Conservation (phyloP, 768 basidiomycete genomes). For the Pleurotus tuber-regium region DNA sequence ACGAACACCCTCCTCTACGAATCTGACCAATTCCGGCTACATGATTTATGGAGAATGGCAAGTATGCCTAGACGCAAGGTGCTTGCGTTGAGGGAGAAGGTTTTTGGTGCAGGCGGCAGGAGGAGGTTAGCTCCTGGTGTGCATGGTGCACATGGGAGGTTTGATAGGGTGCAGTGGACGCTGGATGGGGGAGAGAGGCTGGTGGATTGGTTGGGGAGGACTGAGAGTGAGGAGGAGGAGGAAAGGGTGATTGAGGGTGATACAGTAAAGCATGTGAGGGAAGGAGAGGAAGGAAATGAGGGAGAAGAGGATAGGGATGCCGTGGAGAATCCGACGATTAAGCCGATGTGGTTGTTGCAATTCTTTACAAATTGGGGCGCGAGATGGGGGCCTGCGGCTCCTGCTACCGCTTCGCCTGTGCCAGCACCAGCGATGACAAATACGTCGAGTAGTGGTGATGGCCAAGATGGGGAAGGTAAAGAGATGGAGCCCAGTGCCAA, state of each 20-base stretch:
- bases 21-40: conserved; percentile 62
- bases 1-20: conserved; percentile 71
- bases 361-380: conserved; percentile 80
- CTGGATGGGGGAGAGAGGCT: conserved; percentile 59
- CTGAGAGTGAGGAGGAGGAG: conserved; percentile 76
- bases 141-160: conserved; percentile 56
- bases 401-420: neutral
- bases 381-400: conserved; percentile 46
- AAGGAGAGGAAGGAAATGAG: neutral
- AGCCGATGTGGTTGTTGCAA: conserved; percentile 73
- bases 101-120: conserved; percentile 58
- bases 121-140: conserved; percentile 46
- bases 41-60: conserved; percentile 67
- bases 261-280: neutral
- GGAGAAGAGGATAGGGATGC: conserved; percentile 45
- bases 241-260: conserved; percentile 41
- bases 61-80: conserved; percentile 60
- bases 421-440: neutral
- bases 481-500: too few species aligned
- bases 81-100: conserved; percentile 61
- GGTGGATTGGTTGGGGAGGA: conserved; percentile 68
- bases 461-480: neutral
- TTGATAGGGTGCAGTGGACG: conserved; percentile 69
- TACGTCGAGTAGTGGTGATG: neutral
- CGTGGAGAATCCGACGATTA: conserved; percentile 55